phyloP scores from a whole-genome alignment of 1,284 basidiomycete species.

The Moniliophthora roreri region DNA sequence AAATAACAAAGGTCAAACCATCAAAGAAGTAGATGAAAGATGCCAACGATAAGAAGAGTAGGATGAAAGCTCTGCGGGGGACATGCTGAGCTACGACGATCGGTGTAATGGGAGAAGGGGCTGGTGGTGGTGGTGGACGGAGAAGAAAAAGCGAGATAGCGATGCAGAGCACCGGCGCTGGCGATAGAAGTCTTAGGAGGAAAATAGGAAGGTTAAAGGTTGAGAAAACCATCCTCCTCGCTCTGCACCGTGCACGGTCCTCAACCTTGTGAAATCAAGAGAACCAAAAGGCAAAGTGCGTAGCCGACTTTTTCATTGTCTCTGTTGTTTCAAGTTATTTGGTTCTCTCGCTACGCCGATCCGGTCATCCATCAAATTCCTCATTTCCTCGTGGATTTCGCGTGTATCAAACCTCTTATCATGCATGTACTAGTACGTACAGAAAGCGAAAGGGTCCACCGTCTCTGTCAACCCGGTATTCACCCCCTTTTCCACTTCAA shows the following conservation, averaged over 20 bases:
- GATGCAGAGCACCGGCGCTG: slow-evolving; percentile 58
- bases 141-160: slow-evolving; percentile 58
- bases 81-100: slow-evolving; percentile 71
- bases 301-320: not conserved
- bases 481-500: slow-evolving; percentile 2
- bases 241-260: not conserved
- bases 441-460: too few species aligned
- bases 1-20: slow-evolving; percentile 66
- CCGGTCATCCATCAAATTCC: not conserved
- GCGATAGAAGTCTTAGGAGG: slow-evolving; percentile 61
- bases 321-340: slow-evolving; percentile 2
- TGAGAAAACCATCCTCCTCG: slow-evolving; percentile 1
- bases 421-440: too few species aligned
- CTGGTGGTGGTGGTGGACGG: slow-evolving; percentile 42
- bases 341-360: not conserved
- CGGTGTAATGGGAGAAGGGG: slow-evolving; percentile 66
- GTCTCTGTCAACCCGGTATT: not conserved
- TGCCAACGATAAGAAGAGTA: slow-evolving; percentile 65
- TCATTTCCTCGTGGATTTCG: not conserved
- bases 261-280: not conserved
- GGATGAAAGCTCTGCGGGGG: slow-evolving; percentile 72
- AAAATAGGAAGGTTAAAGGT: slow-evolving; percentile 42
- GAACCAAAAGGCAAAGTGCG: not conserved
- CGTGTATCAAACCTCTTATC: not conserved
- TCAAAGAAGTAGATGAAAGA: slow-evolving; percentile 87